Evolutionary conservation across 2,329 filamentous ascomycete genomes (phyloP), one percentile per base, ranked within the genome.

Genomic region (Sphaceloma murrayae): DNA sequence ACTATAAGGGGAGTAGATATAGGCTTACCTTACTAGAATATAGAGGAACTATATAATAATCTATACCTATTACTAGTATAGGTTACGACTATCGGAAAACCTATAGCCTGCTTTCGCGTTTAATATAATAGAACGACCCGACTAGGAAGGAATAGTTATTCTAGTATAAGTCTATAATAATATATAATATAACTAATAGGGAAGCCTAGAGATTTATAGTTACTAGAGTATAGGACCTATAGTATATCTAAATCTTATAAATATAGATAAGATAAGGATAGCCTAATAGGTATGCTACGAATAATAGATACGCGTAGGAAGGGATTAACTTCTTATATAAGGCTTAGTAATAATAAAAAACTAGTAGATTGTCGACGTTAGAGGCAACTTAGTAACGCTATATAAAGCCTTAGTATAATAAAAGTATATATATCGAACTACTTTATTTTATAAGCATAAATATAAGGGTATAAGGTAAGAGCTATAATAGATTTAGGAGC

Each of bases 401-500:
- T 10, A 17, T 38, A 22, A 5, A 38, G 34, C 34, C 21, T 38
- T 26, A 19, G 16, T 26, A 38, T 38, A n/a, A 38, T 38, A 26
- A 38, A 21, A 11, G 5, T 38, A 3, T 11, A 22, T 21, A 18
- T 26, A 5, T 38, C 16, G 8, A 38, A 38, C 16, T 26, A 4
- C n/a, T 38, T 38, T 26, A 38, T 38, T 4, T 14, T 38, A 10
- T 5, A 38, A 38, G 18, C 24, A 13, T 11, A n/a, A 3, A 21
- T 4, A 8, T 33, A 33, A 33, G 31, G 31, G 14, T 6, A 7
- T 17, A 33, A n/a, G 8, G 7, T 33, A 17, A 6, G 13, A 17
- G 31, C 31, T 33, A 33, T 33, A 17, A 33, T 33, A 17, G 31
- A 33, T 33, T 33, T 33, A 33, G 31, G 13, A n/a, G 31, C 13